Evolutionary conservation across 768 basidiomycete genomes (phyloP).

Genomic region (Suillus subalutaceus): DNA sequence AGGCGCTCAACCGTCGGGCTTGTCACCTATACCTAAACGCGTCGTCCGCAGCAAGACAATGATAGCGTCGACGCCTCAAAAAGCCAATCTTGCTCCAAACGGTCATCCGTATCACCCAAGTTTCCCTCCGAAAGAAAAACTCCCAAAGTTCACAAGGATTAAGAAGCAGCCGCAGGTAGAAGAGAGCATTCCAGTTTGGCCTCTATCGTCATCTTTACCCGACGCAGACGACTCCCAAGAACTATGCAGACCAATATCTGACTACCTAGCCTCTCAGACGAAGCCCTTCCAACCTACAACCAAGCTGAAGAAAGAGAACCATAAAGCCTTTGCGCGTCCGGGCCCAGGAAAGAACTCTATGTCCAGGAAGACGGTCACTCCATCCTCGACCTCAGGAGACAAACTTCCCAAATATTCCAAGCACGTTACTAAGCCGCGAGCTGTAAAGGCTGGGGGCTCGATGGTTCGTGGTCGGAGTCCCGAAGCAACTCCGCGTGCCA

Average conservation of each 20-base stretch:
- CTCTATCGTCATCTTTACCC: slow-evolving; percentile 25
- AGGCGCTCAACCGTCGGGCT: slow-evolving; percentile 17
- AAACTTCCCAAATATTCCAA: too few relatives aligned
- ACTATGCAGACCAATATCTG: slow-evolving; percentile 22
- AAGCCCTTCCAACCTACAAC: too few relatives aligned
- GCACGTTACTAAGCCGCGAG: neutral
- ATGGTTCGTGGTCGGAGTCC: neutral
- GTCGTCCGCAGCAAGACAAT: slow-evolving; percentile 14
- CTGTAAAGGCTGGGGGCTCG: neutral
- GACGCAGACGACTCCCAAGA: slow-evolving; percentile 26
- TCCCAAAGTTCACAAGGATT: slow-evolving; percentile 41
- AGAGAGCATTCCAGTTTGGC: slow-evolving; percentile 12
- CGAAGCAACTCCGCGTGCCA: slow-evolving; percentile 21
- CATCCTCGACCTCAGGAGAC: neutral
- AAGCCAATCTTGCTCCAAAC: slow-evolving; percentile 17
- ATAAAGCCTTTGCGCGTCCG: neutral
- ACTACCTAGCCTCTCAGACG: slow-evolving; percentile 13
- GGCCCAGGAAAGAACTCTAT: neutral
- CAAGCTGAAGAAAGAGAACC: neutral
- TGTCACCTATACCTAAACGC: slow-evolving; percentile 18
- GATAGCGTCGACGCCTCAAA: neutral
- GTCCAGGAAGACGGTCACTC: neutral
- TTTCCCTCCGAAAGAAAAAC: slow-evolving; percentile 23
- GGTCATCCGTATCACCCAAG: slow-evolving; percentile 28
- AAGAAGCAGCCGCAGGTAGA: slow-evolving; percentile 20